A percentile compares a stretch with the other conserved stretches of the same genome.
phyloP scores from a whole-genome alignment of 192 early-diverging fungal species.

The Rhizophagus clarus region DNA sequence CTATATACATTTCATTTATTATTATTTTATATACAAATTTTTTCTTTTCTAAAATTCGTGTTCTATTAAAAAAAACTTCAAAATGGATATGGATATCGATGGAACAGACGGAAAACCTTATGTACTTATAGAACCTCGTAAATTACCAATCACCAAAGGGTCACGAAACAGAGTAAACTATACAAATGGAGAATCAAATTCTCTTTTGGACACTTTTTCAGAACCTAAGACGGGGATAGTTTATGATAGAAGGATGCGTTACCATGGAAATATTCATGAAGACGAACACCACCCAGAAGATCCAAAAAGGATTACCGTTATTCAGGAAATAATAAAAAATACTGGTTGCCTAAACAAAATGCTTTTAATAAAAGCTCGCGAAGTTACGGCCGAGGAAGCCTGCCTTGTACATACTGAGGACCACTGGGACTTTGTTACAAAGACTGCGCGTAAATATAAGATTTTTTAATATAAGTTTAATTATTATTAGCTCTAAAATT shows the following conservation, averaged over 20 bases:
- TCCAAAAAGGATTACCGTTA: conserved; percentile 71
- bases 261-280: conserved; percentile 60
- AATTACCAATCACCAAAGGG: background rate
- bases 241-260: conserved; percentile 66
- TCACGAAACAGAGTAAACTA: background rate
- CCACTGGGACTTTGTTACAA: conserved; percentile 47
- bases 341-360: conserved; percentile 52
- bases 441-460: conserved; percentile 44
- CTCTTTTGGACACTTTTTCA: background rate
- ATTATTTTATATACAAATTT: background rate
- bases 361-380: conserved; percentile 43
- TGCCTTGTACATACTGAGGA: conserved; percentile 54
- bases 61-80: background rate
- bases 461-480: background rate
- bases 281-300: conserved; percentile 75
- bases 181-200: background rate
- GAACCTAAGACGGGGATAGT: conserved; percentile 50
- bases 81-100: conserved; percentile 17
- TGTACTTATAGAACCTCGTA: conserved; percentile 19
- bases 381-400: conserved; percentile 54
- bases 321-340: conserved; percentile 55
- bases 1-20: background rate
- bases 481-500: background rate
- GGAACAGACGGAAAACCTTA: conserved; percentile 11
- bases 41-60: background rate